Conservation (phyloP, 1,139 yeast genomes). For the Pichia inconspicua region DNA sequence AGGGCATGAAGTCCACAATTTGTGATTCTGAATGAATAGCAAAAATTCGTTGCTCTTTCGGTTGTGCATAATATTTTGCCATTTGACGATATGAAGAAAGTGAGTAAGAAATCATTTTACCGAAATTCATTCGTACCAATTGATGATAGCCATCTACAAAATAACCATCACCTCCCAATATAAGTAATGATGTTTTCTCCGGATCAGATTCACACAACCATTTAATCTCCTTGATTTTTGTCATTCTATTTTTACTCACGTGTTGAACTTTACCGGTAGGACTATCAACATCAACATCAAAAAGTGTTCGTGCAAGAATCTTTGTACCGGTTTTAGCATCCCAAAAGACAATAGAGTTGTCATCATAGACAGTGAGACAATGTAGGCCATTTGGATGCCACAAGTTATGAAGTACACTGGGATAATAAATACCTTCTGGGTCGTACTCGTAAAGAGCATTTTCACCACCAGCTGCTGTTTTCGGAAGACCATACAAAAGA, state of each 20-base stretch:
- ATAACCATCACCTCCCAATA: slow-evolving; percentile 59
- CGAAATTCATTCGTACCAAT: slow-evolving; percentile 65
- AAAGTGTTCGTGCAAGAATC: slow-evolving; percentile 65
- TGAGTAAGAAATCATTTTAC: slow-evolving; percentile 70
- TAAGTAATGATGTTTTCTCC: slow-evolving; percentile 64
- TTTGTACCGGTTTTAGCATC: slow-evolving; percentile 72
- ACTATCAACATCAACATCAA: slow-evolving; percentile 56
- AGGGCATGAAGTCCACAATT: slow-evolving; percentile 40
- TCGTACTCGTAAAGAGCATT: slow-evolving; percentile 35
- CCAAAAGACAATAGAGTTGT: slow-evolving; percentile 87
- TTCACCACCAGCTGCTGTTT: slow-evolving; percentile 60
- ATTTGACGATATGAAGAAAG: slow-evolving; percentile 78
- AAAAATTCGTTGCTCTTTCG: slow-evolving; percentile 47
- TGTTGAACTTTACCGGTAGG: slow-evolving; percentile 29
- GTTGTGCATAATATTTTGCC: slow-evolving; percentile 66
- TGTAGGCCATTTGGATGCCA: slow-evolving; percentile 95
- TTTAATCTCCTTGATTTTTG: slow-evolving; percentile 36
- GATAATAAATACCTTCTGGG: slow-evolving; percentile 27
- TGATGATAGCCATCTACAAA: slow-evolving; percentile 42
- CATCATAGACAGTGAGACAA: slow-evolving; percentile 67
- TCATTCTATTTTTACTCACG: slow-evolving; percentile 27
- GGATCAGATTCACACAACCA: slow-evolving; percentile 83
- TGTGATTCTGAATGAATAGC: slow-evolving; percentile 41
- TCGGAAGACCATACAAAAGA: slow-evolving; percentile 52
- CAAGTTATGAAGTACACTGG: slow-evolving; percentile 53